These are phyloP conservation scores for Entomortierella lignicola DNA, from an alignment of 192 early-diverging fungal species.

Conservation along the genomic window DNA sequence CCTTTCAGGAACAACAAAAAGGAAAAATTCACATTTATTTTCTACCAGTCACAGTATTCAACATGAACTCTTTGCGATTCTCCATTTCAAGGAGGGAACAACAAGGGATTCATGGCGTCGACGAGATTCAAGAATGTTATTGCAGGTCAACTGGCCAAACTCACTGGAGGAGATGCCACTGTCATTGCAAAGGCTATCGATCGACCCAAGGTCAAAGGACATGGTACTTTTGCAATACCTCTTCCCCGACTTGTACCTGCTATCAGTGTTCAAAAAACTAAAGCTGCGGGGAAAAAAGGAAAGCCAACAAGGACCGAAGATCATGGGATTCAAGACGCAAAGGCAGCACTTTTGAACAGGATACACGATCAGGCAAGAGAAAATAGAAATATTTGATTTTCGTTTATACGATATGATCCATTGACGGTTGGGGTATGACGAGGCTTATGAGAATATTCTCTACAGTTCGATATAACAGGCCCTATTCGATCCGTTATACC, in stretches of 20 bases:
- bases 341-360: not conserved
- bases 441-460: not conserved
- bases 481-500: slow-evolving; percentile 61
- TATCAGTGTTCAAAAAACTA: not conserved
- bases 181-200: slow-evolving; percentile 37
- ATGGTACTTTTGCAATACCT: slow-evolving; percentile 43
- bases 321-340: slow-evolving; percentile 4
- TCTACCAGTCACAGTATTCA: not conserved
- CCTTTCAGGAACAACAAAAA: too few relatives aligned
- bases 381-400: not conserved
- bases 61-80: too few relatives aligned
- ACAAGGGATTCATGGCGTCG: slow-evolving; percentile 28
- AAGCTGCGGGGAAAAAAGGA: not conserved
- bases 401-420: not conserved
- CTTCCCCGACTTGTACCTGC: slow-evolving; percentile 44
- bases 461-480: slow-evolving; percentile 17
- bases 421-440: too few relatives aligned
- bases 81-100: not conserved
- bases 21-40: too few relatives aligned
- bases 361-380: slow-evolving; percentile 27
- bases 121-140: slow-evolving; percentile 53
- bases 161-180: slow-evolving; percentile 36
- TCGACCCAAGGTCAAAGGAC: slow-evolving; percentile 50
- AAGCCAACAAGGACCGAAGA: not conserved
- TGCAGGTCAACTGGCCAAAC: slow-evolving; percentile 41